Conservation (phyloP, 208 protist genomes). For the Novymonas esmeraldas region DNA sequence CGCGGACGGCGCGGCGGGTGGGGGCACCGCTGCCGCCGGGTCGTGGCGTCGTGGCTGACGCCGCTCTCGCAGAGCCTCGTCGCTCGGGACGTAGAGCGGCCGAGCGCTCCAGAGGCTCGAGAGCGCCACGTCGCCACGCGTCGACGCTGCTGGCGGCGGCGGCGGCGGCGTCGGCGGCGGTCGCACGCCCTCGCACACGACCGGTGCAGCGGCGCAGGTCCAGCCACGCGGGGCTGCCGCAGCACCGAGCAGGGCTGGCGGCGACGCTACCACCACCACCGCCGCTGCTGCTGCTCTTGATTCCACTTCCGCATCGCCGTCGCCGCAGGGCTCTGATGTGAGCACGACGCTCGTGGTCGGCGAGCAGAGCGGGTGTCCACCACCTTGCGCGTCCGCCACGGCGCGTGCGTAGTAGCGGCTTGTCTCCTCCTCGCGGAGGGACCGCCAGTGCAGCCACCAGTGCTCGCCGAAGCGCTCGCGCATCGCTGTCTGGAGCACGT, state of each 20-base stretch:
- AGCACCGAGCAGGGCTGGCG: too few species aligned
- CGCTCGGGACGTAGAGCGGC: conserved; percentile 5
- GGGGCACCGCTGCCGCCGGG: neutral
- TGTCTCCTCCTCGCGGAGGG: conserved; percentile 27
- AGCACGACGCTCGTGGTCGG: too few species aligned
- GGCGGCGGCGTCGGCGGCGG: conserved; percentile 18
- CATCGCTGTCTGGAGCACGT: conserved; percentile 42
- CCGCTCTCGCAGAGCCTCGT: conserved; percentile 7
- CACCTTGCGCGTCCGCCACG: conserved; percentile 32
- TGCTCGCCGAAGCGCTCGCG: conserved; percentile 18
- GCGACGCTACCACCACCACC: too few species aligned
- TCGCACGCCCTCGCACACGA: neutral
- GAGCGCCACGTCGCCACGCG: neutral
- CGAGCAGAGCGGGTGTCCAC: conserved; percentile 3
- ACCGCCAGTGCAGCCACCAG: conserved; percentile 32
- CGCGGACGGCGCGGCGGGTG: neutral
- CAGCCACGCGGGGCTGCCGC: too few species aligned
- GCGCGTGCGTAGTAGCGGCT: conserved; percentile 40
- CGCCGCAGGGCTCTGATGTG: neutral
- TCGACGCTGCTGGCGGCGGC: conserved; percentile 1
- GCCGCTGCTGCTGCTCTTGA: too few species aligned
- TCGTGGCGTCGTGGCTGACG: neutral
- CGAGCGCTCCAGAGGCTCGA: conserved; percentile 19
- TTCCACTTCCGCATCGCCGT: neutral
- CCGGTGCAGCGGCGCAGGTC: too few species aligned